These are phyloP conservation scores for Globisporangium takayamanum DNA, from an alignment of 352 stramenopile species.

Conservation along the genomic window DNA sequence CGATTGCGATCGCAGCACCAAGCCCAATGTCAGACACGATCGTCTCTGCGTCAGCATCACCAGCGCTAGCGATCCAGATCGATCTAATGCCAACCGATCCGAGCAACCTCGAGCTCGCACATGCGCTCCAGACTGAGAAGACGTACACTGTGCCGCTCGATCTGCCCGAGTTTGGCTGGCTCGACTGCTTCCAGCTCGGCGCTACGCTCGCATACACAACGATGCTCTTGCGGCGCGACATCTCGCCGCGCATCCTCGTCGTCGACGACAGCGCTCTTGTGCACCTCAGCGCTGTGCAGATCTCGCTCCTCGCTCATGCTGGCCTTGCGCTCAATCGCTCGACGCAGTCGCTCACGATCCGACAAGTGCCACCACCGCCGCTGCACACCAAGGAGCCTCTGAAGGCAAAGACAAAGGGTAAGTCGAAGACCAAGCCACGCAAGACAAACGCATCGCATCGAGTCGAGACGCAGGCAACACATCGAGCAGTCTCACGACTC, in stretches of 20 bases:
- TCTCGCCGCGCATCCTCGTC: constrained; percentile 31
- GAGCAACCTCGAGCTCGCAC: constrained; percentile 16
- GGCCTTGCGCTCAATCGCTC: constrained; percentile 38
- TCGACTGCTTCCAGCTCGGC: constrained; percentile 44
- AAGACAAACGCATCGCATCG: background rate
- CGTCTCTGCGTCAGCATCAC: background rate
- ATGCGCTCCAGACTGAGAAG: constrained; percentile 41
- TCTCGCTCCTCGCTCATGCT: constrained; percentile 24
- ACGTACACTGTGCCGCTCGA: constrained; percentile 33
- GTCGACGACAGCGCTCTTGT: constrained; percentile 26
- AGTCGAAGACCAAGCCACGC: background rate
- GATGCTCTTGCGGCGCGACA: constrained; percentile 43
- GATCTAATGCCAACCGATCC: constrained; percentile 3
- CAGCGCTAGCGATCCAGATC: constrained; percentile 17
- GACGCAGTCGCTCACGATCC: constrained; percentile 27
- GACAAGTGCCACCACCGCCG: constrained; percentile 14
- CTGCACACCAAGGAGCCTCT: constrained; percentile 8
- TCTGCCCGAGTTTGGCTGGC: constrained; percentile 39
- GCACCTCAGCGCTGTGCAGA: constrained; percentile 20
- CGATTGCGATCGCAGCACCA: background rate
- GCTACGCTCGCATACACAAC: constrained; percentile 34
- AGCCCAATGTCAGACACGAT: background rate
- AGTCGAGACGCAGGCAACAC: background rate
- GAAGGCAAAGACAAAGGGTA: constrained; percentile 8
- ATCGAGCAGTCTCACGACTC: background rate